Evolutionary conservation across 169 alveolate species (phyloP).

Genomic region (Plasmodium inui): DNA sequence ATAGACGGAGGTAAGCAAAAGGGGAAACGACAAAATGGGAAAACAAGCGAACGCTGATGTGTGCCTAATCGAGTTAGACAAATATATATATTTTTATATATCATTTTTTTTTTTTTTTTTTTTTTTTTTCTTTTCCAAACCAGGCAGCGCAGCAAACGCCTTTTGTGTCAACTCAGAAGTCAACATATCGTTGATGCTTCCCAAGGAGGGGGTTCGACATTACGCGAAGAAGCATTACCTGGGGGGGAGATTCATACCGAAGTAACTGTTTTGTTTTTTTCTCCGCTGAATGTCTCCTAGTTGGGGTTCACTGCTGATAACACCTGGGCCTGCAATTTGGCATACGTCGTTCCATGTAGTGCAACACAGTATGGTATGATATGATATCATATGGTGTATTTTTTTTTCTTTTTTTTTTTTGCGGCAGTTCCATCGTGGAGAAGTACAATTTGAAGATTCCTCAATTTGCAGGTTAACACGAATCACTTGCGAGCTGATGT

Average conservation of each 20-base stretch:
- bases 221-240: constrained; percentile 55
- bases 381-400: background rate
- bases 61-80: background rate
- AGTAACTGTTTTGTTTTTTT: constrained; percentile 22
- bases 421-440: constrained; percentile 45
- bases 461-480: constrained; percentile 33
- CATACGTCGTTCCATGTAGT: background rate
- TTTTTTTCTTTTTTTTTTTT: background rate
- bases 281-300: background rate
- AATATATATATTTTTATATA: background rate
- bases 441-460: constrained; percentile 66
- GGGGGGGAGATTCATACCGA: constrained; percentile 67
- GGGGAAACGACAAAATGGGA: background rate
- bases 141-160: constrained; percentile 4
- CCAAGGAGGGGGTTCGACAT: constrained; percentile 55
- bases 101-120: background rate
- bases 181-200: constrained; percentile 70
- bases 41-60: background rate
- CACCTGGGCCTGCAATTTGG: background rate
- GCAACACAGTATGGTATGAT: background rate
- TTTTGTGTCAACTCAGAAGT: constrained; percentile 48
- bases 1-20: constrained; percentile 86
- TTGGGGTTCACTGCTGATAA: background rate
- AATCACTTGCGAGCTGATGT: background rate
- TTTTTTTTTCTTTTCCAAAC: background rate